Base-by-base conservation (phyloP, 805 yeast genomes). In the Naumovozyma castellii region DNA sequence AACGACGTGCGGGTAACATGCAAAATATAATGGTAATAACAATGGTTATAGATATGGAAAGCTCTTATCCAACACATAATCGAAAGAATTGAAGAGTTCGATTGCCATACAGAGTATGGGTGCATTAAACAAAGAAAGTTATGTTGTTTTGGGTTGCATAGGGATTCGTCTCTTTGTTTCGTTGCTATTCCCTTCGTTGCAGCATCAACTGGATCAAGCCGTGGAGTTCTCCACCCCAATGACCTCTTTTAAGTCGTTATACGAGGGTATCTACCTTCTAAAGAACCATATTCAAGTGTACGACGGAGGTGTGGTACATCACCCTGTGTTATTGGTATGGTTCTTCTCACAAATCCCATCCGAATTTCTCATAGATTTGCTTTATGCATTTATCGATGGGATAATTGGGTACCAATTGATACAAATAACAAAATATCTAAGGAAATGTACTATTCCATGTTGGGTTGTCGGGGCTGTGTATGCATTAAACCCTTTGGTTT, bases 221-320 rank as follows among this genome's bases (percentile, higher is more conserved):
- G 62, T 59, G 8, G 61, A 59, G 41, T 56, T 60, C 36, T 59
- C 64, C 3, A 58, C 64, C 2, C 66, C 66, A 1, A 49, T 59
- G 37, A 58, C 58, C 1, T 59, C 64, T 2, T 59, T 48, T 34
- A 53, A 76, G 51, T 67, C 76, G 31, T 55, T 84, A 32, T 61
- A 68, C 48, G 94, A 83, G 55, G 88, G 88, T 10, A 63, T 83
- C 9, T 84, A 72, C 48, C 68, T 84, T 37, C 61, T 75, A 40
- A 57, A 67, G 3, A 72, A 78, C 49, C 69, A 68, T 16, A 66
- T 82, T 37, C 70, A 78, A 35, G 76, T 86, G 6, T 90, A 86
- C 53, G 76, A 76, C 44, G 96, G 97, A 8, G 94, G 94, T 18
- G 77, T 87, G 14, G 80, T 81, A 28, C 90, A 86, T 59, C 95